Base-by-base conservation (phyloP, 768 basidiomycete species). In the Boletus barrowsii region DNA sequence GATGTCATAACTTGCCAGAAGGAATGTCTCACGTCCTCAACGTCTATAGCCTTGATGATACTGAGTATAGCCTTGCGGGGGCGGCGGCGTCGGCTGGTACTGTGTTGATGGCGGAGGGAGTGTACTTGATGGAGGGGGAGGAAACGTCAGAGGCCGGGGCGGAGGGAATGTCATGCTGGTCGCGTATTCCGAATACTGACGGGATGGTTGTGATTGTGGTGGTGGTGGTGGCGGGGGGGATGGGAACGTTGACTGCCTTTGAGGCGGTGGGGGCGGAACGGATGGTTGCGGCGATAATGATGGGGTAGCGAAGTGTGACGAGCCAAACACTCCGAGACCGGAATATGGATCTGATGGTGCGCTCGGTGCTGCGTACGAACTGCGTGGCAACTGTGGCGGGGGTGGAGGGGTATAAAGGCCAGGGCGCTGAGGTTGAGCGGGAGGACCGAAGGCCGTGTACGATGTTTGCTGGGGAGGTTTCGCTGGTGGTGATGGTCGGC, bases 311-410 rank as follows among this genome's bases (percentile, higher is more conserved):
- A 51, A 56, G 3, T 50, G 61, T 20, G 65, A 49, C 18, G 65
- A 59, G 36, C 67, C 62, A 30, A 74, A 64, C 20, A 69, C 30
- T 17, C 67, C 64, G 11, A 75, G 61, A 40, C 17, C 56, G 10
- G 71, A 71, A 51, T 79, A 77, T 15, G 76, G 75, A 58, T 76
- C 70, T 35, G 49, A 41, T 10, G 68, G 57, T 47, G 65, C 62
- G 9, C 47, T 64, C 15, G 63, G 41, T 5, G 60, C 43, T 6
- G 68, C 41, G 60, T 66, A 57, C 59, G 62, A 41, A 60, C 48
- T 56, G 59, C 64, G 66, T n/a, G 63, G 47, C 18, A 67, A 55
- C 42, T 63, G 66, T 8, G 71, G 61, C 9, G 72, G 65, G n/a
- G 56, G 61, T 0, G 62, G 54, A 7, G 63, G 59, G 13, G 56